Conservation (phyloP, 2,329 filamentous ascomycete species). For the Huntiella moniliformis region DNA sequence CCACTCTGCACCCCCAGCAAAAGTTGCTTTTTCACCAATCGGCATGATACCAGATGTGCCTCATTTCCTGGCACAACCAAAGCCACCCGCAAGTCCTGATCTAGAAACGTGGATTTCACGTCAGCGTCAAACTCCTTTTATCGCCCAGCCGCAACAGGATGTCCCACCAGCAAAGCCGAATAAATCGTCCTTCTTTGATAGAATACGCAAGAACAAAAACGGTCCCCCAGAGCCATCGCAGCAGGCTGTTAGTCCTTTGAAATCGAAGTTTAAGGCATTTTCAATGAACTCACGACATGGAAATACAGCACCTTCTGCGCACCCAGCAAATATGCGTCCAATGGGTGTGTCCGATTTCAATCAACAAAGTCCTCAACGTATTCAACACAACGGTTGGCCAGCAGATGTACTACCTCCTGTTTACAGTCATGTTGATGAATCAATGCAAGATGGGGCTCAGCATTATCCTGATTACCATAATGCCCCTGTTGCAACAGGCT, state of each 20-base stretch:
- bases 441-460: neutral
- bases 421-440: neutral
- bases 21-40: neutral
- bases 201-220: neutral
- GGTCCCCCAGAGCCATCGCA: neutral
- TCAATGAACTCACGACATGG: neutral
- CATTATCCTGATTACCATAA: neutral
- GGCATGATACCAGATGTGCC: neutral
- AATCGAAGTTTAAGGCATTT: constrained; percentile 1
- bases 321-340: neutral
- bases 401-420: neutral
- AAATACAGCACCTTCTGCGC: neutral
- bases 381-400: neutral
- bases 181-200: neutral
- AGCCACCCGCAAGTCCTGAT: neutral
- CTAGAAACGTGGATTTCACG: neutral
- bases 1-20: neutral
- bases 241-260: neutral
- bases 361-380: neutral
- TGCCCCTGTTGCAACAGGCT: neutral
- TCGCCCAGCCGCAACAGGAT: neutral
- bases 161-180: neutral
- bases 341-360: neutral
- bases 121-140: neutral
- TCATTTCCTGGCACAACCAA: neutral